Evolutionary conservation across 305 asterid species (phyloP), one percentile per base, ranked within the genome.

Genomic region (Solanum hybrid): DNA sequence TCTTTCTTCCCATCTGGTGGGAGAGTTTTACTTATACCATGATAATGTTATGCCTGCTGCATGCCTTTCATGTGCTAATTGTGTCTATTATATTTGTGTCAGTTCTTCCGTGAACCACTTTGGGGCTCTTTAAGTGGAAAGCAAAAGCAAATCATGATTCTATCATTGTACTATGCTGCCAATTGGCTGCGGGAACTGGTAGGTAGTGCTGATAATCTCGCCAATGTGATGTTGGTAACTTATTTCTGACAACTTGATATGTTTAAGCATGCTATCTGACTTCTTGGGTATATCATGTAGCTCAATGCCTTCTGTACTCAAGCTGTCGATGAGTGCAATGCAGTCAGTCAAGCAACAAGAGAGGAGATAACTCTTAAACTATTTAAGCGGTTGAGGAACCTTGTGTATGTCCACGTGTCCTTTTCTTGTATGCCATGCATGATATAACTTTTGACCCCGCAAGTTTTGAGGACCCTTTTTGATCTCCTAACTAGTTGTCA

Each of bases 111-210:
- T 82, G 92, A 90, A 89, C 83, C 90, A 31, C 91, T 90, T 76
- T 95, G 97, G 98, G 93, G 93, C 86, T 92, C 94, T 90, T 96
- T 95, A 92, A 92, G 92, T 86, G 95, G 93, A 90, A 96, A 93
- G 92, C 97, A 96, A 91, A 96, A 95, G 91, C 95, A 95, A 91
- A 91, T 92, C 92, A 91, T 92, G 69, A 91, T 95, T 87, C 95
- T 95, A 87, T 96, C 96, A 92, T 95, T 96, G 91, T 95, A 92
- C 93, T 96, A 94, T 91, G 98, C 98, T 89, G 95, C 96, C 93
- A 96, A 96, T 92, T 96, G 99, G 99, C 95, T 96, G 61, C 92
- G 98, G 90, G 99, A 96, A 93, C 95, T 96, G 95, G 99, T 96
- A 90, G 88, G 90, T 79, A 51, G 92, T 90, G 67, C 20, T 79